Evolutionary conservation across 2,329 filamentous ascomycete species (phyloP).

Genomic region (Colletotrichum sp.): DNA sequence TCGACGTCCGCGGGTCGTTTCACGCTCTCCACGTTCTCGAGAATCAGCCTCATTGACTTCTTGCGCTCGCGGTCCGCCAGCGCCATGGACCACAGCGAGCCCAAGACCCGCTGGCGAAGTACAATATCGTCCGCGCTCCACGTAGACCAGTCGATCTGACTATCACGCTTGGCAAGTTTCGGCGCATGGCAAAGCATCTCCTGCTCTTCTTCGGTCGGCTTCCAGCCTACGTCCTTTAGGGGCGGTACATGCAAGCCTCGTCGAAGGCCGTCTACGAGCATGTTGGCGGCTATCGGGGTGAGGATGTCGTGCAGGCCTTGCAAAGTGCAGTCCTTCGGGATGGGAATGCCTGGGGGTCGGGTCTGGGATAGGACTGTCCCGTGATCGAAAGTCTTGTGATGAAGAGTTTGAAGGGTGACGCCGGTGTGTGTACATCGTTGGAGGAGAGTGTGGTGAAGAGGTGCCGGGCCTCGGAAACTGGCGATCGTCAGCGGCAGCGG

Average conservation of each 20-base stretch:
- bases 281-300: conserved; percentile 67
- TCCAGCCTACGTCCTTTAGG: conserved; percentile 41
- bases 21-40: conserved; percentile 37
- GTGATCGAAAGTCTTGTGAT: conserved; percentile 77
- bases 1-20: not conserved
- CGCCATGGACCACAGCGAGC: conserved; percentile 66
- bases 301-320: conserved; percentile 51
- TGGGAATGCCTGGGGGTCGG: conserved; percentile 59
- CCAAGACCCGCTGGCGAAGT: conserved; percentile 64
- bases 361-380: conserved; percentile 78
- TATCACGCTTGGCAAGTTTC: conserved; percentile 73
- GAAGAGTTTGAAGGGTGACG: conserved; percentile 85
- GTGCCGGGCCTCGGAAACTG: conserved; percentile 83
- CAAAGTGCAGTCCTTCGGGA: conserved; percentile 49
- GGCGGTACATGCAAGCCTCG: conserved; percentile 70
- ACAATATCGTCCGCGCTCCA: conserved; percentile 61
- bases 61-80: conserved; percentile 22
- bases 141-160: conserved; percentile 62
- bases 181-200: conserved; percentile 59
- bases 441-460: conserved; percentile 84
- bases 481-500: not conserved
- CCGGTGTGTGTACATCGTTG: conserved; percentile 66
- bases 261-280: conserved; percentile 72
- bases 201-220: conserved; percentile 22
- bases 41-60: conserved; percentile 41